These are phyloP conservation scores for Microcera coccophila DNA, from an alignment of 2,329 filamentous ascomycete species.

Conservation along the genomic window DNA sequence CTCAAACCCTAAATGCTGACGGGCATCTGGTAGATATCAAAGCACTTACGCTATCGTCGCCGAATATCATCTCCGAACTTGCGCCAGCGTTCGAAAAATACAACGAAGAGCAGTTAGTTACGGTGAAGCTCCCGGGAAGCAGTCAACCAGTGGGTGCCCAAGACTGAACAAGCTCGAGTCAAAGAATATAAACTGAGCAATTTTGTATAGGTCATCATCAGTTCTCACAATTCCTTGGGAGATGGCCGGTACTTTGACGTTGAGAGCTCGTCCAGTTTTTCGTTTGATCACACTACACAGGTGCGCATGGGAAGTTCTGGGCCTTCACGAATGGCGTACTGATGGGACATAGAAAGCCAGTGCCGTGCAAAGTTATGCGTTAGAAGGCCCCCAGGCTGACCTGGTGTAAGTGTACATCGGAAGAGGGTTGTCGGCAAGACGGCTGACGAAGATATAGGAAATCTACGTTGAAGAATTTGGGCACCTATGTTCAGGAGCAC, in stretches of 20 bases:
- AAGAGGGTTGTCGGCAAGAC: not conserved
- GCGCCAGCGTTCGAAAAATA: slow-evolving; percentile 86
- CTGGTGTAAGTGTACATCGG: slow-evolving; percentile 60
- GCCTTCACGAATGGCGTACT: slow-evolving; percentile 6
- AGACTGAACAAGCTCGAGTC: not conserved
- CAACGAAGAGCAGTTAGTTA: slow-evolving; percentile 90
- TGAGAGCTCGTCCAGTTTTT: slow-evolving; percentile 82
- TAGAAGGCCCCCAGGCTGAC: slow-evolving; percentile 73
- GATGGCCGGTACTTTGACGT: slow-evolving; percentile 85
- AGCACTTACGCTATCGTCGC: slow-evolving; percentile 67
- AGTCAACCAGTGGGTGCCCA: slow-evolving; percentile 52
- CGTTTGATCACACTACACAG: slow-evolving; percentile 79
- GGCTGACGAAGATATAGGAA: slow-evolving; percentile 52
- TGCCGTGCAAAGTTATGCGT: slow-evolving; percentile 69
- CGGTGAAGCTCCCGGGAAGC: slow-evolving; percentile 83
- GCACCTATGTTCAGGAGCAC: slow-evolving; percentile 78
- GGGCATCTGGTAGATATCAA: slow-evolving; percentile 69
- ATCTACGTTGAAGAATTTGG: slow-evolving; percentile 75
- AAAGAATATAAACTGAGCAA: slow-evolving; percentile 9
- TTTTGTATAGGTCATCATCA: slow-evolving; percentile 67
- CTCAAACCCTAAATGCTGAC: slow-evolving; percentile 16
- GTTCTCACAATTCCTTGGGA: slow-evolving; percentile 77
- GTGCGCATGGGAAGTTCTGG: slow-evolving; percentile 37
- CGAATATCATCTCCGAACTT: slow-evolving; percentile 66
- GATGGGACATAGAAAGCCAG: slow-evolving; percentile 65